Evolutionary conservation across 306 rosid species (phyloP), one percentile per base, ranked within the genome.

Genomic region (Cucurbita ficifolia): DNA sequence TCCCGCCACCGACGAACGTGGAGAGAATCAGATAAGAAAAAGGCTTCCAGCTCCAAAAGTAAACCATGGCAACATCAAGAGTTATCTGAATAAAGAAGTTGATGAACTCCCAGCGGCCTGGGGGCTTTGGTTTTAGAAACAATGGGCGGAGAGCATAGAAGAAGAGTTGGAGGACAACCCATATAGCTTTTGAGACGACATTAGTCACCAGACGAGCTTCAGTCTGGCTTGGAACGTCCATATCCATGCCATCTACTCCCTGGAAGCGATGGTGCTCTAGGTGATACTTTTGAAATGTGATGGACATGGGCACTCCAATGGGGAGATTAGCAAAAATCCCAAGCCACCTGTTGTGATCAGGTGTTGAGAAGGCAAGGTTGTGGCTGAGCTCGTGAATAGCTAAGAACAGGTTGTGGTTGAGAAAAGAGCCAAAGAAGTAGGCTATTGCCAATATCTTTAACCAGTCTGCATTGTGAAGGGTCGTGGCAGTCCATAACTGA

Each of bases 331-430:
- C 96, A 0, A 88, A 88, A 79, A 93, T 90, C 56, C 97, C 96
- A 0, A 93, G 91, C 96, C 90, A 90, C 62, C 88, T 89, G 79
- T 94, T 94, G 82, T 63, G 80, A 75, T 56, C 83, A 5, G 97
- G 98, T 49, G 85, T 83, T 33, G 94, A 87, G 88, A 94, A 94
- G 78, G 98, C 95, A 7, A 94, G 96, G 79, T 90, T 94, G 89
- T 94, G 98, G 77, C 97, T 89, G 75, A 90, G 89, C 83, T 94
- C 98, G 70, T 94, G 98, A 83, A 94, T 90, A 55, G 96, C 98
- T 78, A 94, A 81, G 85, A 90, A 94, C 64, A 94, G 96, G 74
- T 90, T 90, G 87, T 94, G 98, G 82, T 90, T 94, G 77, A 94
- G 90, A 83, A 94, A 88, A 70, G 98, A 86, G 51, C 98, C 97